Evolutionary conservation across 768 basidiomycete species (phyloP), one percentile per base, ranked within the genome.

Genomic region (Tulasnella sp.): DNA sequence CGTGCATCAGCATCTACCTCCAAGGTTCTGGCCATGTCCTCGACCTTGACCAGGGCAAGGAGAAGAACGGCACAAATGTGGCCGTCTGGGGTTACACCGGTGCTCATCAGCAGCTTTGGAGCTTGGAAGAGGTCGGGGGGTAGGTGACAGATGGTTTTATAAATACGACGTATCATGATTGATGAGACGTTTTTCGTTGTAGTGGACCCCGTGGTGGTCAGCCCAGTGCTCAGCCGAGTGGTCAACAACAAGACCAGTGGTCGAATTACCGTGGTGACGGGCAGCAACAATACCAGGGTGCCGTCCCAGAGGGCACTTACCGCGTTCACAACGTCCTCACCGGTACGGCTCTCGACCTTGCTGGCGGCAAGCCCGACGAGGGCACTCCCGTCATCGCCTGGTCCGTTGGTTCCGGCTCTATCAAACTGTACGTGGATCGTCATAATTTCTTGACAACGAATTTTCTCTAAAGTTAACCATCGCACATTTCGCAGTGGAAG

Each of bases 81-180:
- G 34, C 46, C 68, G 16, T 79, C 34, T 79, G 68, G 62, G 40
- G 78, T 27, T 79, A 16, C 36, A 39, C 31, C 40, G 71, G 71
- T 16, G 78, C 78, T 36, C 38, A 73, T n/a, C 78, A 79, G 52
- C 78, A 79, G 42, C 68, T 71, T 31, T 79, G 78, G 78, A 34
- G 40, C 8, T 74, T 74, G 31, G 18, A 79, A 56, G 1, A n/a
- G 31, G n/a, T 52, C 12, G 78, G 24, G 1, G 78, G 78, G 78
- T 79, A 73, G 14, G 71, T 34, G 16, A n/a, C 21, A n/a, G 19
- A 42, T 38, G 10, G n/a, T 62, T 21, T 27, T 3, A 14, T 44
- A 18, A 14, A 44, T 18, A 18, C 19, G 19, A 18, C 44, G 44
- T 44, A 44, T 18, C 1, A 18, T 44, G 16, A 44, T 16, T 44